Evolutionary conservation across 306 rosid species (phyloP), one percentile per base, ranked within the genome.

Genomic region (Cucumis hystrix): DNA sequence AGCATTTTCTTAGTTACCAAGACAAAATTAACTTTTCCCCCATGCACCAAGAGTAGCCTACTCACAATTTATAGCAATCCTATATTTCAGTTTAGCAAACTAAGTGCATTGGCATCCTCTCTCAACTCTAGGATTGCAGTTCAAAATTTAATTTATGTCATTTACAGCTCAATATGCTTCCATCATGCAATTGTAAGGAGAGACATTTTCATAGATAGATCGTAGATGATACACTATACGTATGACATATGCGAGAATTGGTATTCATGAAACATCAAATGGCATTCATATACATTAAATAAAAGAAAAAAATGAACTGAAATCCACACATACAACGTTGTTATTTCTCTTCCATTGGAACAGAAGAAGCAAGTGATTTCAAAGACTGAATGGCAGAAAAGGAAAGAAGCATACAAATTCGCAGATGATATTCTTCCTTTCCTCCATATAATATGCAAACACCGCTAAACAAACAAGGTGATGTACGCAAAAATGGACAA

Each of bases 401-500:
- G 61, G 41, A 40, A 51, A 52, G 40, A 72, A 71, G 51, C 51
- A 51, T 30, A 51, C 17, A 25, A 16, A 72, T 14, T 51, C 6
- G 11, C 43, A 72, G 16, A 72, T 72, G 56, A 51, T 25, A 28
- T 4, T 9, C 57, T 70, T 49, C 57, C 20, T 40, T 72, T 51
- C 59, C 41, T 69, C 56, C 75, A 69, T 69, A 43, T 20, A 8
- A 16, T 3, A 69, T 45, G 30, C 37, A 69, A 43, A 43, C 17
- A 6, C 10, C 58, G 0, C 28, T 52, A 52, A 52, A 61, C 30
- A 60, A 60, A 59, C 30, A 49, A 23, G 2, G 58, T 21, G 4
- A 41, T 15, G 23, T 25, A 49, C 52, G 23, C 33, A 37, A 80
- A 80, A 52, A 40, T 60, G 54, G 17, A 45, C 91, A 79, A 82